A percentile compares a stretch with the other conserved stretches of the same genome.
Conservation (phyloP, 106 monocot genomes). For the Acorus calamus region DNA sequence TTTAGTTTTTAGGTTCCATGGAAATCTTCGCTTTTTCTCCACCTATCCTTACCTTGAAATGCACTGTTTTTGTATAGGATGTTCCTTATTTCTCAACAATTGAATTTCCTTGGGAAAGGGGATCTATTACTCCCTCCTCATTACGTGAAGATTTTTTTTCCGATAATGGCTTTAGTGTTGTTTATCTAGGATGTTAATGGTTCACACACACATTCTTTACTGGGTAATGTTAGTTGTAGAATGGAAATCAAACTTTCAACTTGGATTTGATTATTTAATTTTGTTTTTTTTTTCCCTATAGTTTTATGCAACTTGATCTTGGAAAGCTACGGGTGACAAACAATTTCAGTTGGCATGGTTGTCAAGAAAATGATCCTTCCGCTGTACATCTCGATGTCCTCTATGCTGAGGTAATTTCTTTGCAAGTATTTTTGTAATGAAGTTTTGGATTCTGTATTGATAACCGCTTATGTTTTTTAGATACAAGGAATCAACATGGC, state of each 20-base stretch:
- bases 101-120: not conserved
- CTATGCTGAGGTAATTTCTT: constrained; percentile 62
- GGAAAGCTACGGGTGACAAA: constrained; percentile 71
- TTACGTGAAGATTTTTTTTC: too few species aligned
- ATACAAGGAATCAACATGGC: constrained; percentile 83
- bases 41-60: too few species aligned
- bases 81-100: not conserved
- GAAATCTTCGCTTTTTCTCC: too few species aligned
- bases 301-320: constrained; percentile 93
- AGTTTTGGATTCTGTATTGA: not conserved
- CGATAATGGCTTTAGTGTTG: too few species aligned
- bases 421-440: not conserved
- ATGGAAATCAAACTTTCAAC: not conserved
- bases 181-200: too few species aligned
- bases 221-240: too few species aligned
- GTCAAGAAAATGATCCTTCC: constrained; percentile 66
- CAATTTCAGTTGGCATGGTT: constrained; percentile 78
- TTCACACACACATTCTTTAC: too few species aligned
- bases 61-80: too few species aligned
- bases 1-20: too few species aligned
- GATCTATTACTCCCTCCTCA: too few species aligned
- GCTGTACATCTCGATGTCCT: constrained; percentile 91
- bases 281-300: constrained; percentile 14
- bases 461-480: constrained; percentile 21
- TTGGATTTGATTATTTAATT: not conserved